phyloP scores from a whole-genome alignment of 1,284 basidiomycete genomes.

The Ceratobasidium sp. region DNA sequence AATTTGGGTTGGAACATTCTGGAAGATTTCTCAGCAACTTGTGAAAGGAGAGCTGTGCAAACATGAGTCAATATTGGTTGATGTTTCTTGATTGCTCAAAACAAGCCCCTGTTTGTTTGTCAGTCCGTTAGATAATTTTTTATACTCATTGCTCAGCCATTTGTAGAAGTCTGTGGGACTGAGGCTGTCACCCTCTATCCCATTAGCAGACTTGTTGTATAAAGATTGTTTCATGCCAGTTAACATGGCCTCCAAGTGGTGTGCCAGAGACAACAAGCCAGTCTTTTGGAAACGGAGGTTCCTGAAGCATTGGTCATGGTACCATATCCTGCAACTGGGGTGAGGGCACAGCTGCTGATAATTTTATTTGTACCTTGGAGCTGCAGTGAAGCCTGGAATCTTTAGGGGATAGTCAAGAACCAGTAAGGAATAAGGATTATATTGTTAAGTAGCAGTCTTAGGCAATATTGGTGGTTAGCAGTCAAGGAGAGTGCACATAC shows the following conservation, averaged over 20 bases:
- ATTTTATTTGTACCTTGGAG: no score
- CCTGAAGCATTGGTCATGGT: constrained; percentile 11
- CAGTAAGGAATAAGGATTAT: no score
- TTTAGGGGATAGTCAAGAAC: no score
- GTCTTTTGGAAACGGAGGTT: not conserved
- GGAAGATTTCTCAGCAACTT: not conserved
- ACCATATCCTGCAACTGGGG: not conserved
- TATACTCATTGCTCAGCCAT: not conserved
- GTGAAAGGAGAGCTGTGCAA: no score
- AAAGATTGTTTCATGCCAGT: not conserved
- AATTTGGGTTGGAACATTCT: not conserved
- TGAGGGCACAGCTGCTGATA: constrained; percentile 19
- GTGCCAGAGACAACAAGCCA: no score
- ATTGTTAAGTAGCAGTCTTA: no score
- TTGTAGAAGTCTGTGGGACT: not conserved
- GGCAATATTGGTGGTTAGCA: no score
- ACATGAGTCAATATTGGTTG: no score
- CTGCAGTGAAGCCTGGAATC: no score
- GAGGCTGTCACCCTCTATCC: not conserved
- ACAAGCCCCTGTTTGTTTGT: no score
- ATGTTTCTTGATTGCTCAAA: no score
- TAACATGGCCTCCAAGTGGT: not conserved
- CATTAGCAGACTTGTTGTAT: not conserved
- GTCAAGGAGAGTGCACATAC: no score
- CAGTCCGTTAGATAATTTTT: not conserved